Base-by-base conservation (phyloP, 169 alveolate species). In the Cytauxzoon felis region DNA sequence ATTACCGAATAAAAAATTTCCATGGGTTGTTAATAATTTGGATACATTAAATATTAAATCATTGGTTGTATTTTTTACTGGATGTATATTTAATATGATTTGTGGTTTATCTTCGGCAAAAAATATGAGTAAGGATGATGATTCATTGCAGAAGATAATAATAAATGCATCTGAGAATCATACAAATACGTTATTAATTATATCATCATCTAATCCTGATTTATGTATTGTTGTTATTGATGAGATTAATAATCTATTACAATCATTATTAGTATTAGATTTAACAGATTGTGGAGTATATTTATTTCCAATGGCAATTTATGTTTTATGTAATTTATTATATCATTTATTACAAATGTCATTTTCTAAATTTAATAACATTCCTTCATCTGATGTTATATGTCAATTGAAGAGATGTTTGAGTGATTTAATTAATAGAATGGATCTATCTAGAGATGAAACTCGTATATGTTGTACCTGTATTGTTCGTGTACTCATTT, bases 281-380 rank as follows among this genome's bases (percentile, higher is more conserved):
- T 11, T 43, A n/a, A 30, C n/a, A 26, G 84, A 62, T 8, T 47
- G 45, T 13, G 67, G 79, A 3, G 45, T 66, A 6, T 34, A 51
- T 3, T 33, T 53, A 13, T 8, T 73, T 2, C 43, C 78, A 0
- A 26, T 73, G 11, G 78, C 84, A 21, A 32, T 38, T 5, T 73
- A 63, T 51, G 57, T 79, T 32, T 38, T 38, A 18, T 73, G 84
- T 51, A 64, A 50, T 58, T 26, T 73, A 54, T 72, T 73, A 8
- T 62, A 73, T 21, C 43, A 73, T 45, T 7, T 73, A 72, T 58
- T 73, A 21, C 70, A 62, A 36, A 56, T 73, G 59, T 64, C 68
- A 45, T 73, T 63, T 33, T 49, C 27, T 32, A 32, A 53, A 36
- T 33, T 23, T 18, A 21, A 29, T 0, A 21, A 1, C 19, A 63